Percentiles rank a stretch among this genome's conserved stretches.
These are phyloP conservation scores for Aureobasidium sp. DNA, from an alignment of 2,329 filamentous ascomycete species.

Conservation along the genomic window DNA sequence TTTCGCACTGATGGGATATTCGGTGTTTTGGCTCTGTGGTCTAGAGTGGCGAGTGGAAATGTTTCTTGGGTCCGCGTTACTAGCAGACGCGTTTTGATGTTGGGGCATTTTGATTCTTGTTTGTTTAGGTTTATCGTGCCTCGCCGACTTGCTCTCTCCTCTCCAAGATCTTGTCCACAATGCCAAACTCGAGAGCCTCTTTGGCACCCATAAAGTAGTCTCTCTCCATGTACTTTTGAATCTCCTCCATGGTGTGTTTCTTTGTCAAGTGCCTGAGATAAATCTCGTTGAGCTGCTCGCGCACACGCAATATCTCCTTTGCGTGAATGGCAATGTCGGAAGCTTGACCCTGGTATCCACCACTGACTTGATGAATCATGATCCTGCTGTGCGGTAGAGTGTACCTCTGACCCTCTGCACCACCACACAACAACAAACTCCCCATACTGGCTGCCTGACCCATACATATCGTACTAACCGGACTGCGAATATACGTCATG, in stretches of 20 bases:
- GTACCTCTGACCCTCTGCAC: constrained; percentile 75
- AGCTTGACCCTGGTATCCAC: constrained; percentile 61
- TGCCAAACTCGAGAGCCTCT: constrained; percentile 82
- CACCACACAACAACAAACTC: constrained; percentile 77
- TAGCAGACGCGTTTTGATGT: no score
- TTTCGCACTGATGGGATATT: no score
- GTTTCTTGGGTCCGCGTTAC: no score
- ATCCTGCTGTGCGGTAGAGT: constrained; percentile 89
- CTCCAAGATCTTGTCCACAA: constrained; percentile 81
- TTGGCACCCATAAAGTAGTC: constrained; percentile 89
- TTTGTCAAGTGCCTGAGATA: constrained; percentile 81
- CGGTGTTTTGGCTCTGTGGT: background rate
- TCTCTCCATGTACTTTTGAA: constrained; percentile 93
- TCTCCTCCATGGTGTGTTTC: constrained; percentile 64
- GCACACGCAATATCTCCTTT: constrained; percentile 85
- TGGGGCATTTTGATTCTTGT: no score
- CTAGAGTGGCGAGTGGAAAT: background rate
- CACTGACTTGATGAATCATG: constrained; percentile 95
- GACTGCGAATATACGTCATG: constrained; percentile 91
- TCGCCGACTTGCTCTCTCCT: constrained; percentile 41
- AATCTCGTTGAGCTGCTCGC: constrained; percentile 82
- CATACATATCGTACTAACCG: constrained; percentile 90
- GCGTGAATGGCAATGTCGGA: constrained; percentile 93
- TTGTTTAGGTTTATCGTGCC: background rate
- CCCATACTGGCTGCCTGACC: constrained; percentile 96